A percentile compares a stretch with the other conserved stretches of the same genome.
Evolutionary conservation across 768 basidiomycete genomes (phyloP).

Genomic region (Gymnopilus junonius): DNA sequence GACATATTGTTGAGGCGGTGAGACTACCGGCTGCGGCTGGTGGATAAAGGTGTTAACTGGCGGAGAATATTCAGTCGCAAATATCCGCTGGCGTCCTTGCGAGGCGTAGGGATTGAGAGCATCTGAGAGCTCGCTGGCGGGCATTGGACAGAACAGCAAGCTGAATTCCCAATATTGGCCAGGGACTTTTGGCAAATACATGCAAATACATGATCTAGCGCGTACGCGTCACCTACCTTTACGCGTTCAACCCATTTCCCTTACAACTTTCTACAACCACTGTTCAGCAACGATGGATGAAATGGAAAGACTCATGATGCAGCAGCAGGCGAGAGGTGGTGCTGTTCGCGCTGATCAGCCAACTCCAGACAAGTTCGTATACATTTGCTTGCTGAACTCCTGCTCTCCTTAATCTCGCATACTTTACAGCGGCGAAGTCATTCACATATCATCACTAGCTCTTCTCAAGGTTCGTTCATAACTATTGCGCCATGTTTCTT

Average conservation of each 20-base stretch:
- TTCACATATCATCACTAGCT: conserved; percentile 97
- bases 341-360: conserved; percentile 47
- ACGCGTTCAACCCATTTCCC: conserved; percentile 18
- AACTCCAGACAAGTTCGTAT: conserved; percentile 76
- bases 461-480: conserved; percentile 79
- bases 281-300: conserved; percentile 46
- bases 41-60: conserved; percentile 10
- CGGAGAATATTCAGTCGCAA: conserved; percentile 8
- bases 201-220: conserved; percentile 32
- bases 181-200: conserved; percentile 29
- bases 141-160: conserved; percentile 11
- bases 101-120: conserved; percentile 74
- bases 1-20: conserved; percentile 43
- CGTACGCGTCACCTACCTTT: conserved; percentile 49
- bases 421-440: conserved; percentile 78
- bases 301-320: conserved; percentile 54
- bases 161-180: not conserved
- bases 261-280: conserved; percentile 15
- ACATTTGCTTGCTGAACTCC: conserved; percentile 1
- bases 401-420: conserved; percentile 8
- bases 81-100: conserved; percentile 40
- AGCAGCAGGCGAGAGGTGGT: conserved; percentile 44
- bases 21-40: conserved; percentile 33
- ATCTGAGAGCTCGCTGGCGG: conserved; percentile 71
- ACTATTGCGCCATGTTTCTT: not conserved